phyloP scores from a whole-genome alignment of 345 rosid species.

The Erodium maritimum region DNA sequence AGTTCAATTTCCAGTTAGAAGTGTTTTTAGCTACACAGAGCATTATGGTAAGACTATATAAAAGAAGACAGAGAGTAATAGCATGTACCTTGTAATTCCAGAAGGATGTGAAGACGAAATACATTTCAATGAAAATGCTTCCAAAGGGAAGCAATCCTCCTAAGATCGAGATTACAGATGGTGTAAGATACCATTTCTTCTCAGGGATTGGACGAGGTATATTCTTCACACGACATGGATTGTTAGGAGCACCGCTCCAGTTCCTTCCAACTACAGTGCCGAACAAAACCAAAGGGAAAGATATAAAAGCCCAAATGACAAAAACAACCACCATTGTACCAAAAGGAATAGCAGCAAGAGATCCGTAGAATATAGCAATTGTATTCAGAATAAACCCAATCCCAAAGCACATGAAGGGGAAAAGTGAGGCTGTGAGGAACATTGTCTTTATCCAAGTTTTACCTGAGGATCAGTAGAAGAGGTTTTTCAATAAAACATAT shows the following conservation, averaged over 20 bases:
- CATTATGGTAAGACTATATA: too few relatives aligned
- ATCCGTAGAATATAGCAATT: conserved; percentile 83
- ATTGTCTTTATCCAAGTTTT: conserved; percentile 90
- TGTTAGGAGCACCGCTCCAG: conserved; percentile 94
- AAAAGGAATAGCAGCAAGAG: conserved; percentile 91
- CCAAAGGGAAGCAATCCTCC: conserved; percentile 91
- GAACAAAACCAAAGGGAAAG: conserved; percentile 84
- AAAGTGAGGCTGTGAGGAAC: conserved; percentile 88
- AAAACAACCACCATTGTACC: conserved; percentile 93
- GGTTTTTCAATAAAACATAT: neutral
- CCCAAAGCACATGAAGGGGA: conserved; percentile 86
- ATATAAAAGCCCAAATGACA: conserved; percentile 87
- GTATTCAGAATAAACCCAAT: conserved; percentile 82
- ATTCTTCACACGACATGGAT: conserved; percentile 92
- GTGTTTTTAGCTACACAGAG: too few relatives aligned
- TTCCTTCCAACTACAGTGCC: conserved; percentile 93
- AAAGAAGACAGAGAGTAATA: neutral
- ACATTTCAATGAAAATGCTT: conserved; percentile 95
- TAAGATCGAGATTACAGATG: conserved; percentile 80
- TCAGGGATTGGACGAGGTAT: conserved; percentile 96
- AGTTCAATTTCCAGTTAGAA: too few relatives aligned
- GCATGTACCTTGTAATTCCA: conserved; percentile 89
- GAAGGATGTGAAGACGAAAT: conserved; percentile 92
- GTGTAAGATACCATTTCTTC: too few relatives aligned
- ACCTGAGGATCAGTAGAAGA: conserved; percentile 28